A percentile compares a stretch with the other conserved stretches of the same genome.
phyloP scores from a whole-genome alignment of 2,329 filamentous ascomycete species.

The Shiraia sp. region DNA sequence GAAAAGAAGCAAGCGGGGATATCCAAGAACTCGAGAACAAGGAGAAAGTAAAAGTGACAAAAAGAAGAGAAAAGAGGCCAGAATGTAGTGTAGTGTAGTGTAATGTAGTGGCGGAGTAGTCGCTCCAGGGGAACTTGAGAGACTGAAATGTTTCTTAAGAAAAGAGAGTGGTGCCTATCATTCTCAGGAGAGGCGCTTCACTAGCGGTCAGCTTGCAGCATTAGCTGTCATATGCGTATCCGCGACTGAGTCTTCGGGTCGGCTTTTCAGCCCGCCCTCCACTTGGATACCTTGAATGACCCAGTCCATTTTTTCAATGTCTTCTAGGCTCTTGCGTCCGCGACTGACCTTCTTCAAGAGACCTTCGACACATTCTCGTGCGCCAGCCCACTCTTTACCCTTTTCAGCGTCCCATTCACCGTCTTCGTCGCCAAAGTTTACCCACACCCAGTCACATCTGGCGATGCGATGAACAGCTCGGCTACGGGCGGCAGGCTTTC shows the following conservation, averaged over 20 bases:
- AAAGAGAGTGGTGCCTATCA: no score
- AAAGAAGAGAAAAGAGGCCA: no score
- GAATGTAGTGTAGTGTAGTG: no score
- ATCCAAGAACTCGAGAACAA: no score
- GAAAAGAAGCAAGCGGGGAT: no score
- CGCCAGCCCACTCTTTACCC: slow-evolving; percentile 70
- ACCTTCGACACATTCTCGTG: slow-evolving; percentile 80
- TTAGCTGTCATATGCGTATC: slow-evolving; percentile 12
- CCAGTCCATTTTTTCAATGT: slow-evolving; percentile 75
- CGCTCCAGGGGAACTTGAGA: no score
- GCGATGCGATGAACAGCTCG: slow-evolving; percentile 93
- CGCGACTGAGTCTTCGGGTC: slow-evolving; percentile 53
- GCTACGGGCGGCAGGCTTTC: slow-evolving; percentile 72
- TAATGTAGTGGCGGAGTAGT: no score
- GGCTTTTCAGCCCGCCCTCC: slow-evolving; percentile 59
- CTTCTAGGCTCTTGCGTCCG: slow-evolving; percentile 71
- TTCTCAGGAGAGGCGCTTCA: slow-evolving; percentile 31
- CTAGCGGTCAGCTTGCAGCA: slow-evolving; percentile 33
- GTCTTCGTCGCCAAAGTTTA: slow-evolving; percentile 79
- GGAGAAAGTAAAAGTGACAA: no score
- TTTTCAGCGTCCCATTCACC: slow-evolving; percentile 80
- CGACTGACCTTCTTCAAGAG: slow-evolving; percentile 80
- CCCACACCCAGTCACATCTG: slow-evolving; percentile 93
- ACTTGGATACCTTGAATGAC: slow-evolving; percentile 74
- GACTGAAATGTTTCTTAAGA: no score